Conservation (phyloP, 2,329 filamentous ascomycete genomes). For the Aspergillus sp. region DNA sequence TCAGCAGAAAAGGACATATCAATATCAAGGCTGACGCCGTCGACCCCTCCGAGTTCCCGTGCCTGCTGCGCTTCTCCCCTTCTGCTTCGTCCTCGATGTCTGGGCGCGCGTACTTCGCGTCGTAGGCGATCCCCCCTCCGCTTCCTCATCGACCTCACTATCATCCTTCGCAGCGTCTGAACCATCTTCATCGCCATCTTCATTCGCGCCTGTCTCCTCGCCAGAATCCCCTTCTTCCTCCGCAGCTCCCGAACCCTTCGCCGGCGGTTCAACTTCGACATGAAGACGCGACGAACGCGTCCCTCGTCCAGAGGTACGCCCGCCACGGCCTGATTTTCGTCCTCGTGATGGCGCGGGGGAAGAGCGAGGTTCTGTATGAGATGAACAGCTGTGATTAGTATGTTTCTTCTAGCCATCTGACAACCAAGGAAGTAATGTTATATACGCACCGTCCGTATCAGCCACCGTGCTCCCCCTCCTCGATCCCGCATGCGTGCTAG, state of each 20-base stretch:
- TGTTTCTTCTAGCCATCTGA: not conserved
- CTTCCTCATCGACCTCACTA: slow-evolving; percentile 42
- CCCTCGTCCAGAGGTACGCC: slow-evolving; percentile 37
- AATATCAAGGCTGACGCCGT: slow-evolving; percentile 29
- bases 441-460: slow-evolving; percentile 49
- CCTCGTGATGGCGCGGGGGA: slow-evolving; percentile 47
- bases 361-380: slow-evolving; percentile 41
- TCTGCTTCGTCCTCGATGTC: slow-evolving; percentile 37
- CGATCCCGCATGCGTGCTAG: slow-evolving; percentile 38
- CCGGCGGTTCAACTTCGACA: slow-evolving; percentile 39
- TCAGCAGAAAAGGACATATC: slow-evolving; percentile 9
- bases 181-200: slow-evolving; percentile 42
- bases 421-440: no score
- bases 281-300: slow-evolving; percentile 43
- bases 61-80: slow-evolving; percentile 36
- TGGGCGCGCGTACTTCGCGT: slow-evolving; percentile 40
- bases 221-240: slow-evolving; percentile 45
- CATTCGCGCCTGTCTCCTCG: slow-evolving; percentile 40
- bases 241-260: slow-evolving; percentile 31
- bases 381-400: not conserved
- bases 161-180: slow-evolving; percentile 39
- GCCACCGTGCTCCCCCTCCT: slow-evolving; percentile 48
- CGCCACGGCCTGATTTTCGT: slow-evolving; percentile 37
- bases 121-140: slow-evolving; percentile 39
- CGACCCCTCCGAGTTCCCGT: slow-evolving; percentile 39